Evolutionary conservation across 495 filamentous ascomycete species (phyloP).

Genomic region (Massariosphaeria phaeospora): DNA sequence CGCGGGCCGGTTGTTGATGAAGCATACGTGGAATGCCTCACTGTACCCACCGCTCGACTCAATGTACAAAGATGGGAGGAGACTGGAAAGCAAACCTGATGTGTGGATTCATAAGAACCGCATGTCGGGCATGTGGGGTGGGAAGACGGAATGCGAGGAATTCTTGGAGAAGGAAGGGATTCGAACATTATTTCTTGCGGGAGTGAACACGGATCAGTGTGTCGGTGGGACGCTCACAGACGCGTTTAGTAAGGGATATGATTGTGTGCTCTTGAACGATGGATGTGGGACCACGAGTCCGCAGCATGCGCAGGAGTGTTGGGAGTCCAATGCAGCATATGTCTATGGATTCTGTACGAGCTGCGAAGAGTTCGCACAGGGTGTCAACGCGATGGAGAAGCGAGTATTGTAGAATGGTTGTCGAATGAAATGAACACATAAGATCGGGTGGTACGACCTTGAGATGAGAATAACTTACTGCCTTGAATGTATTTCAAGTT

Average conservation of each 20-base stretch:
- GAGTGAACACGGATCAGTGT: constrained; percentile 59
- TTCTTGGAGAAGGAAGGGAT: constrained; percentile 44
- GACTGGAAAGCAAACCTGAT: constrained; percentile 39
- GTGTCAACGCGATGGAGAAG: constrained; percentile 23
- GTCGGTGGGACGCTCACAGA: constrained; percentile 53
- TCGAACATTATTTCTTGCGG: constrained; percentile 50
- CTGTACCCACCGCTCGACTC: constrained; percentile 47
- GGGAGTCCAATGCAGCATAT: constrained; percentile 44
- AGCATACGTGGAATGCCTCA: constrained; percentile 52
- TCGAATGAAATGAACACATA: background rate
- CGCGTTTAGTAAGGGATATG: constrained; percentile 51
- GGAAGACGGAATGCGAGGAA: constrained; percentile 33
- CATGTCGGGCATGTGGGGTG: constrained; percentile 53
- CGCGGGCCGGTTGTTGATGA: constrained; percentile 49
- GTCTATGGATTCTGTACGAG: constrained; percentile 44
- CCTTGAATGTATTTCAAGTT: background rate
- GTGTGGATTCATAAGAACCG: constrained; percentile 54
- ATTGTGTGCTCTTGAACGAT: constrained; percentile 53
- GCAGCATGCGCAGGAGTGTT: constrained; percentile 40
- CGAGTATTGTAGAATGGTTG: background rate
- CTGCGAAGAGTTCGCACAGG: constrained; percentile 40
- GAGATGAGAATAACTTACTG: background rate
- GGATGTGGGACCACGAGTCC: constrained; percentile 51
- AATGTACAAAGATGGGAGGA: constrained; percentile 36
- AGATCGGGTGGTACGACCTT: background rate